Evolutionary conservation across 257 asterid species (phyloP).

Genomic region (Capsicum baccatum): DNA sequence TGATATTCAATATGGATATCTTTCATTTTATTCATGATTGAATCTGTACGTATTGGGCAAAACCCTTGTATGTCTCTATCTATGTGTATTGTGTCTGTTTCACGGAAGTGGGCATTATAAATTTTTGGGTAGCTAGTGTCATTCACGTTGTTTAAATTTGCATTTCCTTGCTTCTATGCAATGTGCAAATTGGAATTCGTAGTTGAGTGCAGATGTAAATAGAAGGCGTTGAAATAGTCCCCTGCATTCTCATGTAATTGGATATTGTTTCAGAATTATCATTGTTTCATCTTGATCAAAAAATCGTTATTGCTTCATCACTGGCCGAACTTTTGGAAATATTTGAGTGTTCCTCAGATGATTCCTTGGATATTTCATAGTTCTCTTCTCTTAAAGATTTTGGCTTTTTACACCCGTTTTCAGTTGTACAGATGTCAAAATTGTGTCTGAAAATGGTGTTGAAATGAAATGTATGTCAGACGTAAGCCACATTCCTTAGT

Average conservation of each 20-base stretch:
- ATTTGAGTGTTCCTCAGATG: not conserved
- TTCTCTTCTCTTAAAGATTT: not conserved
- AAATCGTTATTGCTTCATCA: not conserved
- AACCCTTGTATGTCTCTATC: not conserved
- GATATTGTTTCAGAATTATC: not conserved
- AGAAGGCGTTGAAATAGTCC: not conserved
- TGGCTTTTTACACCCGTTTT: no score
- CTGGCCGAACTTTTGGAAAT: not conserved
- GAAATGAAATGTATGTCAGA: constrained; percentile 8
- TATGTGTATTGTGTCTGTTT: not conserved
- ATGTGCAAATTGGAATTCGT: not conserved
- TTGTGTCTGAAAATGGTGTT: not conserved
- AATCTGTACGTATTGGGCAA: not conserved
- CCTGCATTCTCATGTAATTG: constrained; percentile 9
- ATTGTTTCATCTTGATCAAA: not conserved
- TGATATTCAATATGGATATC: not conserved
- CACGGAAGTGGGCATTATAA: not conserved
- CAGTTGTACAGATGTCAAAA: constrained; percentile 7
- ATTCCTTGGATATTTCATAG: not conserved
- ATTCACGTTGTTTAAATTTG: not conserved
- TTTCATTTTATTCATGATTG: not conserved
- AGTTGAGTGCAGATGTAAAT: not conserved
- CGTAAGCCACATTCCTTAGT: not conserved
- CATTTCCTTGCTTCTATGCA: not conserved
- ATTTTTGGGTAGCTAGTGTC: not conserved